Base-by-base conservation (phyloP, 2,329 filamentous ascomycete genomes). In the Fusarium sororula region DNA sequence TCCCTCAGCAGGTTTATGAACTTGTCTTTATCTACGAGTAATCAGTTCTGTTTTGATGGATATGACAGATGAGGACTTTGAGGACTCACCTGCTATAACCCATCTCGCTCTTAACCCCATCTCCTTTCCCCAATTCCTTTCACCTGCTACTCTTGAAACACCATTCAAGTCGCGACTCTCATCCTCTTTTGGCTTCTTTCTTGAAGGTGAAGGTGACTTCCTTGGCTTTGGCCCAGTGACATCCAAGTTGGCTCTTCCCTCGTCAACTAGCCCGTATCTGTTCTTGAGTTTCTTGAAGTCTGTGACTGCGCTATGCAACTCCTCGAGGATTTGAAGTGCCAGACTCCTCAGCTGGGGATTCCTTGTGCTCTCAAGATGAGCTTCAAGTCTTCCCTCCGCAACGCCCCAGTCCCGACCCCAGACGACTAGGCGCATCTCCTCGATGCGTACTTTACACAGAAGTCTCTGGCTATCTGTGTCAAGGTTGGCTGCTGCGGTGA, bases 351-450 rank as follows among this genome's bases (percentile, higher is more conserved):
- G 77, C 72, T 81, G 81, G 42, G 82, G 81, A 55, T 83, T 83
- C 54, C 78, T 77, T 44, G 80, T 82, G 41, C 78, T 79, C 63
- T 80, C 77, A 14, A 86, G 79, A 64, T 85, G 84, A 39, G 81
- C 82, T 75, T 86, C 85, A 3, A 86, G 78, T 56, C 72, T 79
- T 10, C 85, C 85, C 77, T 87, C 85, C 15, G 83, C 80, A 39
- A 87, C 84, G 30, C 85, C 85, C 85, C 85, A 86, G 71, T 86
- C 83, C 38, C 85, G 78, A 24, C 85, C 85, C 85, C 85, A 86
- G 65, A 86, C 83, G 37, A 84, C 76, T 41, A 86, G 80, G 8
- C 85, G 81, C 83, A 85, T 86, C 81, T 87, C 85, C 78, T 87
- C 85, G 74, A 87, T 87, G 57, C 84, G 83, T 62, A 86, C 83